phyloP scores from a whole-genome alignment of 208 protist species.

The Trichomonas vaginalis region DNA sequence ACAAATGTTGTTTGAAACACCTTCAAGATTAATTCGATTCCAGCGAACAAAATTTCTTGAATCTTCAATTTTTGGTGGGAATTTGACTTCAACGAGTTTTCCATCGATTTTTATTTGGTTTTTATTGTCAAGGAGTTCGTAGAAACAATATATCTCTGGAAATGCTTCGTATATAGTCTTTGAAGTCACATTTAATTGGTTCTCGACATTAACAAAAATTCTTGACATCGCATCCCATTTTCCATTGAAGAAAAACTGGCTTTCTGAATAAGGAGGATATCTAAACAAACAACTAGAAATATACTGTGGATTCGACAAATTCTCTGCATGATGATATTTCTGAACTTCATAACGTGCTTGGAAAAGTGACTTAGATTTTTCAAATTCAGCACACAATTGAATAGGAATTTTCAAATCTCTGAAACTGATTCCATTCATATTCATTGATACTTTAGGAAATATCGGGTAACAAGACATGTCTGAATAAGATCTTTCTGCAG shows the following conservation, averaged over 20 bases:
- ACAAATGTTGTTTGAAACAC: neutral
- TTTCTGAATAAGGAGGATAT: neutral
- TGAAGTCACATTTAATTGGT: neutral
- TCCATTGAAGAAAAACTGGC: neutral
- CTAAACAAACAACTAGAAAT: neutral
- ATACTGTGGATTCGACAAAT: neutral
- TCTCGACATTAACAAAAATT: neutral
- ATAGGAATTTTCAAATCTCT: neutral
- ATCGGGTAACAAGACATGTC: neutral
- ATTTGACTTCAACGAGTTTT: neutral
- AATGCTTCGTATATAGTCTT: neutral
- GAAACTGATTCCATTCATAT: neutral
- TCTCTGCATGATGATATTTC: neutral
- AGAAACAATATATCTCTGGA: neutral
- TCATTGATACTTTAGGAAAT: neutral
- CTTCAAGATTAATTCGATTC: neutral
- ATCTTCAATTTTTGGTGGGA: neutral
- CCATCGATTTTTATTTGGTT: neutral
- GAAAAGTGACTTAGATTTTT: neutral
- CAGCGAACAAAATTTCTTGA: neutral
- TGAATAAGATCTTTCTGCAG: neutral
- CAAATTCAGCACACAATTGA: neutral
- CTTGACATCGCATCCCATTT: neutral
- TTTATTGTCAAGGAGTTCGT: neutral
- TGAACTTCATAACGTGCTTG: neutral